Evolutionary conservation across 495 filamentous ascomycete genomes (phyloP).

Genomic region (Thermothielavioides terrestris): DNA sequence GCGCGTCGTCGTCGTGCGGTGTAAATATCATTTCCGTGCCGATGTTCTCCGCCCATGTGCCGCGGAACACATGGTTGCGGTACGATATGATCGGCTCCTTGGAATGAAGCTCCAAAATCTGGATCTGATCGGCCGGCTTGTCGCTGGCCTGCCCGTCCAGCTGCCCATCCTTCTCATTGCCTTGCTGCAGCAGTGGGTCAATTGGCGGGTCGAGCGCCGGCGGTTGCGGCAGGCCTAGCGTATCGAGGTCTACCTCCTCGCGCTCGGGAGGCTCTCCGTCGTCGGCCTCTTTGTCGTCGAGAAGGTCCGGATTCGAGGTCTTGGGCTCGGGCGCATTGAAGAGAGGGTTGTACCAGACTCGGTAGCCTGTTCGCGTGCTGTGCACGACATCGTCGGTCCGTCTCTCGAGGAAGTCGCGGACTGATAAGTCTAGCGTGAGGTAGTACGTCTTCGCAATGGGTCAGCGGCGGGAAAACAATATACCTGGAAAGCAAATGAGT

Average conservation of each 20-base stretch:
- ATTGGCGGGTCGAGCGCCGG: conserved; percentile 8
- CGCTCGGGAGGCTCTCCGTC: conserved; percentile 23
- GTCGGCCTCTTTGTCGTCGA: conserved; percentile 25
- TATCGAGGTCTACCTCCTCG: conserved; percentile 24
- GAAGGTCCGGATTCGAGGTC: conserved; percentile 10
- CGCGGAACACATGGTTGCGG: conserved; percentile 63
- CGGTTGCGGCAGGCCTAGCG: conserved; percentile 12
- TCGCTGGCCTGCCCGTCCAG: not conserved
- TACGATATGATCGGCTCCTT: conserved; percentile 64
- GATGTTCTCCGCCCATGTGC: conserved; percentile 65
- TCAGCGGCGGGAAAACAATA: not conserved
- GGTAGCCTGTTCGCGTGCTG: conserved; percentile 24
- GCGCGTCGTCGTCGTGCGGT: conserved; percentile 34
- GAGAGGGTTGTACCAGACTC: conserved; percentile 31
- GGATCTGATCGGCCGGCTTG: conserved; percentile 41
- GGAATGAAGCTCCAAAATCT: conserved; percentile 72
- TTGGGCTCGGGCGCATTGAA: conserved; percentile 21
- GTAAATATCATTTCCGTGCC: conserved; percentile 74
- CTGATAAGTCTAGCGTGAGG: conserved; percentile 47
- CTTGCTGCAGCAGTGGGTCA: conserved; percentile 12
- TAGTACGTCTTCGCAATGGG: conserved; percentile 41
- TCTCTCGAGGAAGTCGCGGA: conserved; percentile 36
- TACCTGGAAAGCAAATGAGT: too few relatives aligned
- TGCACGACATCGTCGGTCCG: conserved; percentile 24
- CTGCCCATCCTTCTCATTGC: not conserved